Evolutionary conservation across 306 rosid species (phyloP).

Genomic region (Geum urbanum): DNA sequence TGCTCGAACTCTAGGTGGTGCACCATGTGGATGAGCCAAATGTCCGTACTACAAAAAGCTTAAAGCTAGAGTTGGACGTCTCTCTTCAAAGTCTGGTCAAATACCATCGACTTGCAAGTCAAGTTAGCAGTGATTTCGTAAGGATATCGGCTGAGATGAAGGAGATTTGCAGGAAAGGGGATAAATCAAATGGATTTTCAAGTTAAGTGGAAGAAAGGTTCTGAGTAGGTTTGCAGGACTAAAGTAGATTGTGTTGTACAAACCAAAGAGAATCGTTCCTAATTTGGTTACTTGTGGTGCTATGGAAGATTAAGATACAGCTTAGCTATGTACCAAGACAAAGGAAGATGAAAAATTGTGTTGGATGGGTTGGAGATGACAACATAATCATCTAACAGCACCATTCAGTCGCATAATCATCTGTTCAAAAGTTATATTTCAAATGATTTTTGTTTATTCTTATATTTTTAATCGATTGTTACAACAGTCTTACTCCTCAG

Average conservation of each 20-base stretch:
- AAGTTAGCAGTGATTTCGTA: neutral
- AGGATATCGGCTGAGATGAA: constrained; percentile 1
- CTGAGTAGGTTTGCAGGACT: constrained; percentile 10
- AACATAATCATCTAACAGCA: neutral
- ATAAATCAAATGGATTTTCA: neutral
- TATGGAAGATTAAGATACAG: neutral
- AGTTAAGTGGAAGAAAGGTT: neutral
- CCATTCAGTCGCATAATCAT: too few species aligned
- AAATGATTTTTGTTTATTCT: neutral
- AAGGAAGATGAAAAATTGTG: neutral
- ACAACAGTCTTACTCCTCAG: neutral
- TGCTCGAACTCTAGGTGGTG: constrained; percentile 27
- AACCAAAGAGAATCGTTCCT: neutral
- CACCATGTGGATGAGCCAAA: constrained; percentile 13
- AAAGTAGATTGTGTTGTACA: neutral
- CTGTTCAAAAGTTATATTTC: neutral
- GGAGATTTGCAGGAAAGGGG: neutral
- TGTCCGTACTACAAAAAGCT: constrained; percentile 20
- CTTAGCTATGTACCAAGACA: neutral
- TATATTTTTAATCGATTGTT: neutral
- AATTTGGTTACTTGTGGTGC: neutral
- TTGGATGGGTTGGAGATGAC: neutral
- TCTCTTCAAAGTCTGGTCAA: constrained; percentile 11
- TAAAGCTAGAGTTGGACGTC: neutral
- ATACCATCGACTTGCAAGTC: constrained; percentile 2